These are phyloP conservation scores for Aspergillus novofumigatus DNA, from an alignment of 2,329 filamentous ascomycete species.

Conservation along the genomic window DNA sequence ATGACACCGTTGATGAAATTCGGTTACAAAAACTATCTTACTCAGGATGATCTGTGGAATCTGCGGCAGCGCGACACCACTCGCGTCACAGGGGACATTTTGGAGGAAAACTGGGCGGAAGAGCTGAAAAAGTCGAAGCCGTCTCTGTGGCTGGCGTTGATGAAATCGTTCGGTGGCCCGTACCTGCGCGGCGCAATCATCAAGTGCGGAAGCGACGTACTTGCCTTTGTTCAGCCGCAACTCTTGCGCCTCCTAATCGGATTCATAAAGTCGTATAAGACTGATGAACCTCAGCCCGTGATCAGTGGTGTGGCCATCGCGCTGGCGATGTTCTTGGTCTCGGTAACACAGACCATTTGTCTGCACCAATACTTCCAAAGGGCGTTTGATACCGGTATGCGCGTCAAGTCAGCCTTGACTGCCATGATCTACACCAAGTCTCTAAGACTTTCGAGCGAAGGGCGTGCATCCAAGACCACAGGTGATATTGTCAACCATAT, in stretches of 20 bases:
- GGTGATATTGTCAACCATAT: conserved; percentile 99
- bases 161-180: conserved; percentile 77
- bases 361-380: conserved; percentile 98
- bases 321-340: conserved; percentile 85
- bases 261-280: conserved; percentile 74
- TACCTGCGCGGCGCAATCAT: conserved; percentile 79
- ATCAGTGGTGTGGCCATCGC: conserved; percentile 84
- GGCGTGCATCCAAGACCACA: conserved; percentile 80
- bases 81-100: conserved; percentile 62
- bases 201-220: conserved; percentile 80
- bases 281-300: conserved; percentile 65
- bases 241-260: conserved; percentile 76
- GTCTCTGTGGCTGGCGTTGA: conserved; percentile 81
- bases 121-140: conserved; percentile 72
- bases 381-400: conserved; percentile 93
- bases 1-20: conserved; percentile 98
- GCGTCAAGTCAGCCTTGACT: conserved; percentile 85
- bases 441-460: conserved; percentile 86
- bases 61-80: conserved; percentile 77
- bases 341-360: conserved; percentile 78
- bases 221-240: conserved; percentile 89
- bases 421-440: conserved; percentile 92
- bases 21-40: conserved; percentile 87
- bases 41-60: conserved; percentile 94
- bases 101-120: conserved; percentile 71